A percentile compares a stretch with the other conserved stretches of the same genome.
Conservation (phyloP, 768 basidiomycete species). For the Tulasnella sp. region DNA sequence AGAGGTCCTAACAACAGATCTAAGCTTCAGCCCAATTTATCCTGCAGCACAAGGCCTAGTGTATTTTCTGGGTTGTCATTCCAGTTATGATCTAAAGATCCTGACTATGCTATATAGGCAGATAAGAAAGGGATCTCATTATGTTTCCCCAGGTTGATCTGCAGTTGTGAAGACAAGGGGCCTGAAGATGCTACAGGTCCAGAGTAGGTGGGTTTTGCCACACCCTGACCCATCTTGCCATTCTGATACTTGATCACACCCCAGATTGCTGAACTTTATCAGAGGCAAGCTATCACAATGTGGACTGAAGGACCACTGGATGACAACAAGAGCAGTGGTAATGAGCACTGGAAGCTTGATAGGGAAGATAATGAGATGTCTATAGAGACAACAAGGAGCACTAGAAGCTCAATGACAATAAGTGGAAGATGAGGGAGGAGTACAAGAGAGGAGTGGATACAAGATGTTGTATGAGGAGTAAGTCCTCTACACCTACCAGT, state of each 20-base stretch:
- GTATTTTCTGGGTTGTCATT: constrained; percentile 25
- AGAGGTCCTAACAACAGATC: constrained; percentile 95
- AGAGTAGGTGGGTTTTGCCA: constrained; percentile 58
- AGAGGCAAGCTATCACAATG: constrained; percentile 73
- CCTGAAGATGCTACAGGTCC: constrained; percentile 87
- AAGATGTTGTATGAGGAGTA: too few species aligned
- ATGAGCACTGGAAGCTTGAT: constrained; percentile 37
- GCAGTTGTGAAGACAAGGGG: constrained; percentile 84
- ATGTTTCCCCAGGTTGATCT: constrained; percentile 91
- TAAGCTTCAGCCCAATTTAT: constrained; percentile 93
- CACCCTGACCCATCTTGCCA: constrained; percentile 8
- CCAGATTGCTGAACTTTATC: constrained; percentile 90
- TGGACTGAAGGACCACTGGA: constrained; percentile 49
- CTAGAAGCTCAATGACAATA: too few species aligned
- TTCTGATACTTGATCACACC: constrained; percentile 10
- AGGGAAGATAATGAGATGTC: constrained; percentile 15
- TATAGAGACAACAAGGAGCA: too few species aligned
- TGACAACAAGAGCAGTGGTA: constrained; percentile 52
- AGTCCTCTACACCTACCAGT: too few species aligned
- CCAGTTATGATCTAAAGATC: not conserved
- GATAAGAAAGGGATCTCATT: constrained; percentile 90
- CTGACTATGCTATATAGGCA: constrained; percentile 36
- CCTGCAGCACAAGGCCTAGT: constrained; percentile 89
- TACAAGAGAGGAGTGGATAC: too few species aligned
- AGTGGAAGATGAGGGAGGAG: too few species aligned